phyloP scores from a whole-genome alignment of 257 asterid genomes.

The Rubia yunnanensis region DNA sequence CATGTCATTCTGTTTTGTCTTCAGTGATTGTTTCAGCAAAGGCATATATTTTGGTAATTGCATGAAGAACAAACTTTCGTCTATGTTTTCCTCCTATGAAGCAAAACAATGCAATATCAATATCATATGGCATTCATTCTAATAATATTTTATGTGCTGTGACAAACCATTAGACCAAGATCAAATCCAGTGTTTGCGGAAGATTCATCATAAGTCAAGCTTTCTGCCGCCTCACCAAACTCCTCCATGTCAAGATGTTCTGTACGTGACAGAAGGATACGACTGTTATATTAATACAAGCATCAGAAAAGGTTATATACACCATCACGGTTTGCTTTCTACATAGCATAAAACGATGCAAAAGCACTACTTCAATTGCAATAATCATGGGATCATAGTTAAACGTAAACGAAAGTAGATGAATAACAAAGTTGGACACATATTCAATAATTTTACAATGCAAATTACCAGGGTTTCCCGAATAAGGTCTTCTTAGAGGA shows the following conservation, averaged over 20 bases:
- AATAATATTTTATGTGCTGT: not conserved
- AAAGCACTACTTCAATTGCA: not conserved
- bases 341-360: not conserved
- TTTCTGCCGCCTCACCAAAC: conserved; percentile 40
- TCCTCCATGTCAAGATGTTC: conserved; percentile 73
- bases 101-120: conserved; percentile 2
- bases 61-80: conserved; percentile 47
- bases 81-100: conserved; percentile 48
- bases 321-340: not conserved
- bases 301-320: not conserved
- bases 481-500: conserved; percentile 78
- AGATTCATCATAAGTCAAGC: conserved; percentile 32
- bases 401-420: not conserved
- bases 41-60: conserved; percentile 63
- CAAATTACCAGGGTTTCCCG: conserved; percentile 81
- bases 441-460: not conserved
- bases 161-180: conserved; percentile 66
- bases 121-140: not conserved
- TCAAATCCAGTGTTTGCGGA: conserved; percentile 33
- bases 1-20: conserved; percentile 19
- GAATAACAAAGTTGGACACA: not conserved
- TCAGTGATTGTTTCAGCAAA: conserved; percentile 19
- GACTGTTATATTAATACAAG: not conserved
- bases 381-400: not conserved
- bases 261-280: conserved; percentile 18